Conservation (phyloP, 2,329 filamentous ascomycete species). For the Cryphonectria nitschkei region DNA sequence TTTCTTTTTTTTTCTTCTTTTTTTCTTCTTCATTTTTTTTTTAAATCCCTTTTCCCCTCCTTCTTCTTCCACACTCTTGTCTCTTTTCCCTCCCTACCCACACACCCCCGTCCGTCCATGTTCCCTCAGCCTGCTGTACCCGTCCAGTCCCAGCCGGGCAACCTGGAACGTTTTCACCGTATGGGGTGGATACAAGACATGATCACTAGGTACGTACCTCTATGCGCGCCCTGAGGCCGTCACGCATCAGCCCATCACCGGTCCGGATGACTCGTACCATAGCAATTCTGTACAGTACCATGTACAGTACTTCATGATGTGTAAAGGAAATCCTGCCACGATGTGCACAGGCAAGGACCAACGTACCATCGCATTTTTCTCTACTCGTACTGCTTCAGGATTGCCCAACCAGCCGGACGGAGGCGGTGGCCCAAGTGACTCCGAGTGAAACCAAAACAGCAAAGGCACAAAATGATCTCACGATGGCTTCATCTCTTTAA, state of each 20-base stretch:
- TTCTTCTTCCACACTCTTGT: not conserved
- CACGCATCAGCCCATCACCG: slow-evolving; percentile 29
- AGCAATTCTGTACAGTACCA: too few relatives aligned
- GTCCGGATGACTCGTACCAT: slow-evolving; percentile 31
- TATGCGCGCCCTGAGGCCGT: not conserved
- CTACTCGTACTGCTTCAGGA: not conserved
- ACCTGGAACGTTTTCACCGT: not conserved
- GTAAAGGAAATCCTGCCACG: not conserved
- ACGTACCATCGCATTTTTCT: not conserved
- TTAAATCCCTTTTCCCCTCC: not conserved
- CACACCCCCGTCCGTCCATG: not conserved
- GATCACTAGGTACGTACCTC: not conserved
- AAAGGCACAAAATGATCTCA: not conserved
- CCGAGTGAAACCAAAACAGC: not conserved
- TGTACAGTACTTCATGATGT: too few relatives aligned
- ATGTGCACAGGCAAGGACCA: not conserved
- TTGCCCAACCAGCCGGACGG: not conserved
- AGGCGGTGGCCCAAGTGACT: not conserved
- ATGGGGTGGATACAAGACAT: not conserved
- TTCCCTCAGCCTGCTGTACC: slow-evolving; percentile 3
- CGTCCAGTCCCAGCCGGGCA: not conserved
- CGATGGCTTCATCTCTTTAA: slow-evolving; percentile 1
- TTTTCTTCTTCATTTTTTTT: slow-evolving; percentile 6
- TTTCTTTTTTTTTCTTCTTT: slow-evolving; percentile 6
- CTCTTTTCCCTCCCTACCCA: not conserved